Percentiles rank a stretch among this genome's conserved stretches.
Conservation (phyloP, 2,329 filamentous ascomycete species). For the Madurella mycetomatis region DNA sequence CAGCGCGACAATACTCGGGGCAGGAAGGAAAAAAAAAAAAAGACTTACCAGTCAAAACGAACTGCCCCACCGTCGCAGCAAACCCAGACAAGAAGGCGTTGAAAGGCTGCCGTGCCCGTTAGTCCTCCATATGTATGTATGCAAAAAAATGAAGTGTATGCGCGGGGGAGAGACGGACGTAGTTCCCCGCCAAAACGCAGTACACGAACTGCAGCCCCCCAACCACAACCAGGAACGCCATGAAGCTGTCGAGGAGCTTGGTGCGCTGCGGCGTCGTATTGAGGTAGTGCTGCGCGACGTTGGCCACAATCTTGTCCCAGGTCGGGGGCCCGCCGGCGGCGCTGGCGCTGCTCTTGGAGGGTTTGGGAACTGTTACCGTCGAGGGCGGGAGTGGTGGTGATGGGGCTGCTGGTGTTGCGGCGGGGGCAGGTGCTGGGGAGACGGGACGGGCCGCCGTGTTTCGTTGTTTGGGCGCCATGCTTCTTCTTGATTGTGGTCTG, state of each 20-base stretch:
- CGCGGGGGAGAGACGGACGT: conserved; percentile 56
- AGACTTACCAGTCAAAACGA: conserved; percentile 80
- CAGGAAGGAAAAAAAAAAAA: no score
- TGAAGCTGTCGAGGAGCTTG: conserved; percentile 87
- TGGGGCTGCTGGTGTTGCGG: conserved; percentile 17
- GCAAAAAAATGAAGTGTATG: not conserved
- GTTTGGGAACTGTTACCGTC: conserved; percentile 12
- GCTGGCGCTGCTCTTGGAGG: conserved; percentile 4
- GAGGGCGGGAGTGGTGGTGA: conserved; percentile 17
- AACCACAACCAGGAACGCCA: conserved; percentile 79
- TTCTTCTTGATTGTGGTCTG: not conserved
- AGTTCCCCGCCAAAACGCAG: conserved; percentile 88
- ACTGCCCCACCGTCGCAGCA: conserved; percentile 90
- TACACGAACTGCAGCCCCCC: conserved; percentile 92
- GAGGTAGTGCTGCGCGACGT: conserved; percentile 74
- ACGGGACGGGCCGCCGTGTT: conserved; percentile 6
- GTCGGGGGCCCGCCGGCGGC: conserved; percentile 25
- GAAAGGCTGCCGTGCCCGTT: conserved; percentile 66
- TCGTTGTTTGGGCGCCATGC: conserved; percentile 45
- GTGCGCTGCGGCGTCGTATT: conserved; percentile 81
- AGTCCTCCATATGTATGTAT: not conserved
- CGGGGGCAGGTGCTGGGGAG: conserved; percentile 11
- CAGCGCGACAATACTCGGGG: not conserved
- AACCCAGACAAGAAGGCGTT: conserved; percentile 98
- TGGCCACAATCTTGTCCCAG: conserved; percentile 58